These are phyloP conservation scores for Candida vaughaniae DNA, from an alignment of 805 yeast genomes.

Conservation along the genomic window DNA sequence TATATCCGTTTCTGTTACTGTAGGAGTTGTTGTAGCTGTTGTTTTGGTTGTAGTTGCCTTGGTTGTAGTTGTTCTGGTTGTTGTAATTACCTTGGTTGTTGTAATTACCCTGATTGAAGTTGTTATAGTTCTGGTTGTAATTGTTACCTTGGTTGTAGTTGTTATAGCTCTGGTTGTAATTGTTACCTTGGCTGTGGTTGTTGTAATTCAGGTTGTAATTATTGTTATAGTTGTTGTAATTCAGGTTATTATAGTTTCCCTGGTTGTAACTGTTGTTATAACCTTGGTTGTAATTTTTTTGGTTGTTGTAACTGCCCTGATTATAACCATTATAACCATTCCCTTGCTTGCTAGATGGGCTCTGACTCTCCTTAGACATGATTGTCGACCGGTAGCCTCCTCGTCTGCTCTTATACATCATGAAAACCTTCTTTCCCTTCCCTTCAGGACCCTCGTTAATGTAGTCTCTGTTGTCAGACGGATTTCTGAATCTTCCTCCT, in stretches of 20 bases:
- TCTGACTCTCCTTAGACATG: conserved; percentile 6
- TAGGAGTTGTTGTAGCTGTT: too few relatives aligned
- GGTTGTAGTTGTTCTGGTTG: conserved; percentile 11
- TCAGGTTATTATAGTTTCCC: conserved; percentile 11
- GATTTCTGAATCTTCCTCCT: conserved; percentile 32
- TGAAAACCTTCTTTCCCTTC: conserved; percentile 30
- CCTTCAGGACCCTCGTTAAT: conserved; percentile 43
- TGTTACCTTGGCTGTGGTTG: conserved; percentile 1
- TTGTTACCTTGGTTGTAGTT: conserved; percentile 6
- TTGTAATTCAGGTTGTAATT: conserved; percentile 8
- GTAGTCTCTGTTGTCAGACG: conserved; percentile 33
- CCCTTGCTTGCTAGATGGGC: not conserved
- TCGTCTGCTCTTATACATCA: conserved; percentile 31
- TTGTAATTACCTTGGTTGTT: conserved; percentile 6
- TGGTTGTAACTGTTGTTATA: conserved; percentile 4
- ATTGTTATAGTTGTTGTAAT: conserved; percentile 14
- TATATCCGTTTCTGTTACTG: conserved; percentile 11
- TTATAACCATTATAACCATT: conserved; percentile 2
- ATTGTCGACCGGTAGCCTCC: conserved; percentile 39
- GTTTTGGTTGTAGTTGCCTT: too few relatives aligned
- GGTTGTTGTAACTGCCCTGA: conserved; percentile 1
- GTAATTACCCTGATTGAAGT: conserved; percentile 16
- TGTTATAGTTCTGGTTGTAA: conserved; percentile 10
- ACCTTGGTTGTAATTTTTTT: conserved; percentile 13
- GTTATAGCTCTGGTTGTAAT: conserved; percentile 13